A percentile compares a stretch with the other conserved stretches of the same genome.
These are phyloP conservation scores for Verticillium longisporum DNA, from an alignment of 2,329 filamentous ascomycete genomes.

Conservation along the genomic window DNA sequence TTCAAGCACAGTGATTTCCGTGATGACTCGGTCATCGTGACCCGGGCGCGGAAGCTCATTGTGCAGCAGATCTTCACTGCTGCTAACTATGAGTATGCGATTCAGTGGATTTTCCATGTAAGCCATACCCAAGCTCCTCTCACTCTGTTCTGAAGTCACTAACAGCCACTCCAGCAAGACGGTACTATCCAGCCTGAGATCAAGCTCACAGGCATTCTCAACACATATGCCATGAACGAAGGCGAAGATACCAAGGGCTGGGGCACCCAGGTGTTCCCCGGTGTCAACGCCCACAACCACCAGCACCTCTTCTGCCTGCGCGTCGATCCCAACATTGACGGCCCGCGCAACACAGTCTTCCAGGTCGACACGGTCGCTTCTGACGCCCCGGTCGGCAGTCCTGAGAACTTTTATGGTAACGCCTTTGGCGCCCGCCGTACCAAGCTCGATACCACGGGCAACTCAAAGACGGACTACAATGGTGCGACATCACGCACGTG, in stretches of 20 bases:
- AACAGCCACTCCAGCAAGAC: conserved; percentile 51
- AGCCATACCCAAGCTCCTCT: conserved; percentile 1
- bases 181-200: conserved; percentile 89
- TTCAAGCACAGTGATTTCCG: conserved; percentile 96
- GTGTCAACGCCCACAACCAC: conserved; percentile 92
- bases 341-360: conserved; percentile 77
- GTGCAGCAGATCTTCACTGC: conserved; percentile 91
- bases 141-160: conserved; percentile 2
- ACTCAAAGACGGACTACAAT: conserved; percentile 73
- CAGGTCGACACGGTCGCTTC: conserved; percentile 69
- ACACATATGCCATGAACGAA: conserved; percentile 77
- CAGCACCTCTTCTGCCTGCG: conserved; percentile 92
- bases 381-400: conserved; percentile 68
- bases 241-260: conserved; percentile 79
- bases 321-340: conserved; percentile 81
- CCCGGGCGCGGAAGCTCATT: conserved; percentile 76
- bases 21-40: conserved; percentile 81
- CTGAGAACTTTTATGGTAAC: conserved; percentile 83
- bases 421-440: conserved; percentile 84
- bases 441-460: conserved; percentile 62
- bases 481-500: conserved; percentile 73
- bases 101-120: conserved; percentile 72
- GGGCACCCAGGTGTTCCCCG: conserved; percentile 85
- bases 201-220: conserved; percentile 85
- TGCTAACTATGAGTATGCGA: conserved; percentile 86